Evolutionary conservation across 2,329 filamentous ascomycete species (phyloP).

Genomic region (Cladosporium sp.): DNA sequence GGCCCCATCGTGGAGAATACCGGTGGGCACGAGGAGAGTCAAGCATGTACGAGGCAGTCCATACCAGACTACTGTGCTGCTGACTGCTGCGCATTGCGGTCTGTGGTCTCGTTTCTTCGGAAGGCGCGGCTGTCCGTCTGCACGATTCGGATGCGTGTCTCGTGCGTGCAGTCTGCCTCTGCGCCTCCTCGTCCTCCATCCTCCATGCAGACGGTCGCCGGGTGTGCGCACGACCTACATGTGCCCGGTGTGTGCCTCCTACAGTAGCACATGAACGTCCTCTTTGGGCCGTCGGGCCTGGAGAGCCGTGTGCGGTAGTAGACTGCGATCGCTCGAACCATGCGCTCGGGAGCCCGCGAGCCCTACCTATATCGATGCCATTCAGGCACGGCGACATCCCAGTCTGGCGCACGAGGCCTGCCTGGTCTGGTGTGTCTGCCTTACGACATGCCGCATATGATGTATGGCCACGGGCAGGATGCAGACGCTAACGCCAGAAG

Average conservation of each 20-base stretch:
- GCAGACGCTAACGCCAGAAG: neutral
- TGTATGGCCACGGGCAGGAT: neutral
- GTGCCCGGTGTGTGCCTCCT: neutral
- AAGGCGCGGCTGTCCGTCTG: neutral
- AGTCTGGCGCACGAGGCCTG: neutral
- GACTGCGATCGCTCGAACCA: constrained; percentile 9
- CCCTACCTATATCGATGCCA: constrained; percentile 5
- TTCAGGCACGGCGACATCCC: neutral
- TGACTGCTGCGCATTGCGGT: neutral
- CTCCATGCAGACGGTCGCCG: neutral
- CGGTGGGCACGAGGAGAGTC: neutral
- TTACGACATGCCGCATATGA: neutral
- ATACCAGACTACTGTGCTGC: neutral
- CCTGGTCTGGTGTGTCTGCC: neutral
- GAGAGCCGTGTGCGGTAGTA: neutral
- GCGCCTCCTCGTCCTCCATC: neutral
- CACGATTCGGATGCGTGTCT: neutral
- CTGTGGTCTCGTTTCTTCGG: neutral
- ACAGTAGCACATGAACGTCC: neutral
- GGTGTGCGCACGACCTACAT: neutral
- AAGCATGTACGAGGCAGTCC: neutral
- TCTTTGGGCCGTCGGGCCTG: constrained; percentile 1
- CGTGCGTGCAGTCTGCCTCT: neutral
- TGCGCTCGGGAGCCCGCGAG: neutral
- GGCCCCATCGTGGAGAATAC: neutral